Evolutionary conservation across 371 early-diverging fungal genomes (phyloP).

Genomic region (Quaeritorhiza haematococci): DNA sequence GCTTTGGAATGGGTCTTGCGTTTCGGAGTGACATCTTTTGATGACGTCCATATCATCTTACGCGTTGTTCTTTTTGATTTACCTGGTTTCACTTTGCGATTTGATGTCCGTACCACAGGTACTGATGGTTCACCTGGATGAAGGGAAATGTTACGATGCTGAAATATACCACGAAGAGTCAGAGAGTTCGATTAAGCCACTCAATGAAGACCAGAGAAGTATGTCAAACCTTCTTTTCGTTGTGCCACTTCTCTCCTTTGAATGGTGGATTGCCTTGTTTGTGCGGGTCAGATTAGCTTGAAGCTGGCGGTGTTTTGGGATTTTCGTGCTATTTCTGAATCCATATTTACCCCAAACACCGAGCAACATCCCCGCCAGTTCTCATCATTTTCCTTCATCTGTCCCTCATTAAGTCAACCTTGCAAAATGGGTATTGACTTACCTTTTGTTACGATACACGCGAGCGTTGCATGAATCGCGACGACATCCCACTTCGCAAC

Average conservation of each 20-base stretch:
- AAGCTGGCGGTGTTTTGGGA: too few species aligned
- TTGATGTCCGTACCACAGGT: conserved; percentile 30
- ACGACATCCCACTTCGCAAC: conserved; percentile 25
- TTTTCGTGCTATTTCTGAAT: too few species aligned
- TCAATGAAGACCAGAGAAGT: conserved; percentile 67
- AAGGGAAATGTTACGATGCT: conserved; percentile 71
- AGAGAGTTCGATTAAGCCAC: conserved; percentile 45
- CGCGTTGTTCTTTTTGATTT: too few species aligned
- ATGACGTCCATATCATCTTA: too few species aligned
- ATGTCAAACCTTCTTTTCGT: conserved; percentile 10
- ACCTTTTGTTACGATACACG: conserved; percentile 54
- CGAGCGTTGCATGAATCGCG: conserved; percentile 14
- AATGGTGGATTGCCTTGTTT: too few species aligned
- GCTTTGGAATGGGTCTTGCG: too few species aligned
- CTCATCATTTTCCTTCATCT: too few species aligned
- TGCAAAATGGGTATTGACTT: conserved; percentile 77
- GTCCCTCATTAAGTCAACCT: conserved; percentile 55
- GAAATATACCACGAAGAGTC: conserved; percentile 79
- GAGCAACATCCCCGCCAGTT: too few species aligned
- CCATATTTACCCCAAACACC: too few species aligned
- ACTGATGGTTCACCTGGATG: conserved; percentile 81
- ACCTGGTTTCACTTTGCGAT: conserved; percentile 1
- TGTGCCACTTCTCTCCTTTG: too few species aligned
- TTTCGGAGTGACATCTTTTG: background rate
- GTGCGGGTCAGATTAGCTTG: too few species aligned